These are phyloP conservation scores for Phytopythium litorale DNA, from an alignment of 352 stramenopile genomes.

Conservation along the genomic window DNA sequence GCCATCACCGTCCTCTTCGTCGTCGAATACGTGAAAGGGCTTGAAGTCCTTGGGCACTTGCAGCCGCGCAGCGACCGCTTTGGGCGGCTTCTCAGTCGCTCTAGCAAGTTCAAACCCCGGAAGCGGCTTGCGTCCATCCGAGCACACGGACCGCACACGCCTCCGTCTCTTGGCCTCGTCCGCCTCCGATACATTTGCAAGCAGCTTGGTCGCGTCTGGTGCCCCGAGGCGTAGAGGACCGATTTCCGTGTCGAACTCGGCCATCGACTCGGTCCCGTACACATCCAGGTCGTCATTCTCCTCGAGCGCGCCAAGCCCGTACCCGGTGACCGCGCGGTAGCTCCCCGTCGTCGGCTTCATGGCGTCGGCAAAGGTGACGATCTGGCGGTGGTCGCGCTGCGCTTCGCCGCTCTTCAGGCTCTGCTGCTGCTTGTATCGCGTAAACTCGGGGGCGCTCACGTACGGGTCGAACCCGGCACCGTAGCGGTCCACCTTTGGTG, in stretches of 20 bases:
- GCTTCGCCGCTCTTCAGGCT: slow-evolving; percentile 17
- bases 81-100: slow-evolving; percentile 37
- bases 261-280: slow-evolving; percentile 61
- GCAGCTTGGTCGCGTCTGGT: slow-evolving; percentile 4
- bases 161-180: slow-evolving; percentile 14
- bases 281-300: slow-evolving; percentile 85
- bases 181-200: neutral
- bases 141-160: slow-evolving; percentile 30
- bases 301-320: slow-evolving; percentile 74
- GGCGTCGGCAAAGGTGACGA: slow-evolving; percentile 75
- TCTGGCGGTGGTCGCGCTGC: slow-evolving; percentile 28
- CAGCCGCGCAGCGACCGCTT: slow-evolving; percentile 33
- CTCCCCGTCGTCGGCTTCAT: slow-evolving; percentile 37
- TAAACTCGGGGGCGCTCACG: slow-evolving; percentile 69
- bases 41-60: slow-evolving; percentile 53
- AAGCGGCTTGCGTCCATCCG: slow-evolving; percentile 52
- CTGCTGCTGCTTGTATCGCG: slow-evolving; percentile 38
- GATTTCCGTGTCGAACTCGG: slow-evolving; percentile 66
- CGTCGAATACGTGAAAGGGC: slow-evolving; percentile 40
- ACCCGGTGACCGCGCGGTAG: slow-evolving; percentile 36
- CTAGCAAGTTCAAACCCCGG: slow-evolving; percentile 50
- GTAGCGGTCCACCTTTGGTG: slow-evolving; percentile 72
- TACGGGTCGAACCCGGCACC: slow-evolving; percentile 79
- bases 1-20: slow-evolving; percentile 15
- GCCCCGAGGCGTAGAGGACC: slow-evolving; percentile 22